Percentiles rank a stretch among this genome's conserved stretches.
These are phyloP conservation scores for Pseudocercospora cruenta DNA, from an alignment of 2,329 filamentous ascomycete species.

Conservation along the genomic window DNA sequence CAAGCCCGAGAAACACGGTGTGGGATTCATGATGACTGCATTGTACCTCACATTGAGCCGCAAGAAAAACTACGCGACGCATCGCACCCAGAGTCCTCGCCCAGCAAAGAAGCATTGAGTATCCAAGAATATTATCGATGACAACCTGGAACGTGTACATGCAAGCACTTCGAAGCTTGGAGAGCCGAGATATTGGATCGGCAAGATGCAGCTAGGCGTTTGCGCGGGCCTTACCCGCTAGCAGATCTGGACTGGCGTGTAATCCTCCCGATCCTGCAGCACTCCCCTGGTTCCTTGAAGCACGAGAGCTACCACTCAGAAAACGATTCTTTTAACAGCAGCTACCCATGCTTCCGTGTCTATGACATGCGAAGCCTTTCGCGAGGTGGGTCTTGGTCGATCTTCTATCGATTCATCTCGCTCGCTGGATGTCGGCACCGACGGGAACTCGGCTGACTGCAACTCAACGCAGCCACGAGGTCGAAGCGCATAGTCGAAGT, in stretches of 20 bases:
- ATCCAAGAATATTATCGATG: not conserved
- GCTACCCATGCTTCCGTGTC: not conserved
- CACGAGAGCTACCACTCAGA: not conserved
- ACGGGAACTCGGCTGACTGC: conserved; percentile 5
- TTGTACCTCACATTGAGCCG: not conserved
- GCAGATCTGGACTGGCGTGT: conserved; percentile 6
- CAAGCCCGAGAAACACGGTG: not conserved
- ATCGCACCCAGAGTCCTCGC: not conserved
- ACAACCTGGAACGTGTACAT: not conserved
- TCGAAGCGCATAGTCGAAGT: conserved; percentile 1
- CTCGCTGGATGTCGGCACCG: not conserved
- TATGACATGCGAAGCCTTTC: not conserved
- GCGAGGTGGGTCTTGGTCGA: not conserved
- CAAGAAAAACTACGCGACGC: not conserved
- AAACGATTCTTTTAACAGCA: not conserved
- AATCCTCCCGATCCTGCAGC: conserved; percentile 1
- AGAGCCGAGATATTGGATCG: conserved; percentile 9
- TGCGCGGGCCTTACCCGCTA: not conserved
- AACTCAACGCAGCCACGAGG: conserved; percentile 6
- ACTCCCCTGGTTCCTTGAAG: not conserved
- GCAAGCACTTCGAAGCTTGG: not conserved
- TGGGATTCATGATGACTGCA: not conserved
- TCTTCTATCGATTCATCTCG: not conserved
- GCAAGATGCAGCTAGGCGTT: not conserved
- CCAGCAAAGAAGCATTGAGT: not conserved